A percentile compares a stretch with the other conserved stretches of the same genome.
Evolutionary conservation across 768 basidiomycete species (phyloP).

Genomic region (Calocybe indica): DNA sequence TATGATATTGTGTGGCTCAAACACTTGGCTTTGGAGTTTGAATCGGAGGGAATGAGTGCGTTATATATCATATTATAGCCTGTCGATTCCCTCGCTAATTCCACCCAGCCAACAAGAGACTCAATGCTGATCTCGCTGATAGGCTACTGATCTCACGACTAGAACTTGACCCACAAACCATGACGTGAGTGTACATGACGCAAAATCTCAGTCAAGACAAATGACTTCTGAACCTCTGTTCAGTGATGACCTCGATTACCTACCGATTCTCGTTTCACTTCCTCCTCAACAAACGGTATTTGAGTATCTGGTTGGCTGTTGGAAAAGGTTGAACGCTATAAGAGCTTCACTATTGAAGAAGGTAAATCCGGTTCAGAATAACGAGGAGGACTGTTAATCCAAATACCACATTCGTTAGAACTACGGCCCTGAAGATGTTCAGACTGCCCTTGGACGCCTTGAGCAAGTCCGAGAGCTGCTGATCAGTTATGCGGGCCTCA

Average conservation of each 20-base stretch:
- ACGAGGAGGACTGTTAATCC: not conserved
- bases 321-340: constrained; percentile 76
- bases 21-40: constrained; percentile 60
- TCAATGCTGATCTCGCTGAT: constrained; percentile 62
- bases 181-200: constrained; percentile 47
- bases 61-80: constrained; percentile 3
- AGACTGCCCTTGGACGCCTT: constrained; percentile 54
- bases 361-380: constrained; percentile 28
- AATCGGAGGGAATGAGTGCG: constrained; percentile 50
- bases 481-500: constrained; percentile 85
- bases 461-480: constrained; percentile 79
- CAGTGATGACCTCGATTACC: constrained; percentile 73
- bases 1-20: constrained; percentile 85
- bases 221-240: constrained; percentile 2
- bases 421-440: constrained; percentile 55
- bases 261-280: constrained; percentile 68
- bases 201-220: not conserved
- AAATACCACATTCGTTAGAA: constrained; percentile 27
- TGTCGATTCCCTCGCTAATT: constrained; percentile 5
- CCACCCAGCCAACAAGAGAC: constrained; percentile 29
- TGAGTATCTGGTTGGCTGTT: constrained; percentile 86
- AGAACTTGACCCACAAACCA: constrained; percentile 66
- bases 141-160: constrained; percentile 79
- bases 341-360: constrained; percentile 54
- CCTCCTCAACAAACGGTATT: constrained; percentile 77